Base-by-base conservation (phyloP, 75 land plant genomes). In the Cryptomeria japonica region DNA sequence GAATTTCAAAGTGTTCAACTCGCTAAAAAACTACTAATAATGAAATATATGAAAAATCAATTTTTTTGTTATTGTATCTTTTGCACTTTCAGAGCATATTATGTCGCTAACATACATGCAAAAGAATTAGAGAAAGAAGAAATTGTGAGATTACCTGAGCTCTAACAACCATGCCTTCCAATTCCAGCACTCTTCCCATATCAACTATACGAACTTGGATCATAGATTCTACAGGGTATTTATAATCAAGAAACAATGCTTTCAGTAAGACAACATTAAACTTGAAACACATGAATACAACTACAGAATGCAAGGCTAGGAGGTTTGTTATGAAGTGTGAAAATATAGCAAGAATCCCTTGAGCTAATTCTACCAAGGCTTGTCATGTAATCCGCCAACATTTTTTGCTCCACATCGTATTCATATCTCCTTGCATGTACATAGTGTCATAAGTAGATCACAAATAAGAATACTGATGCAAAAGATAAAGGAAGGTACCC, bases 391-490 rank as follows among this genome's bases (percentile, higher is more conserved):
- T 87, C 88, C 25, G 86, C 64, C 0, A 93, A 91, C n/a, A 94
- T 89, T 88, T 92, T 93, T 85, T 91, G 90, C 15, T 94, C 83
- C 1, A 94, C 87, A 86, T 93, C 94, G 82, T 87, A 93, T 28
- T 36, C 80, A 61, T 92, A 91, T 47, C 89, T 88, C 83, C 85
- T 36, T 61, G 39, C 70, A n/a, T 91, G 89, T 1, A 91, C 94
- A 82, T 94, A 94, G 44, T 96, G 93, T 96, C 97, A 96, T 32
- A 91, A 88, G 14, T 86, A 91, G 95, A 96, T 94, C 0, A 92
- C 85, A 3, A 80, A 19, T 82, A 94, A 87, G 9, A 96, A 91
- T 38, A 90, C 42, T 5, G 86, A 15, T 2, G 96, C 90, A 39
- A 96, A 91, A 19, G 90, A 90, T 14, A 97, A 87, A 12, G 96